Base-by-base conservation (phyloP, 768 basidiomycete genomes). In the Suillus placidus region DNA sequence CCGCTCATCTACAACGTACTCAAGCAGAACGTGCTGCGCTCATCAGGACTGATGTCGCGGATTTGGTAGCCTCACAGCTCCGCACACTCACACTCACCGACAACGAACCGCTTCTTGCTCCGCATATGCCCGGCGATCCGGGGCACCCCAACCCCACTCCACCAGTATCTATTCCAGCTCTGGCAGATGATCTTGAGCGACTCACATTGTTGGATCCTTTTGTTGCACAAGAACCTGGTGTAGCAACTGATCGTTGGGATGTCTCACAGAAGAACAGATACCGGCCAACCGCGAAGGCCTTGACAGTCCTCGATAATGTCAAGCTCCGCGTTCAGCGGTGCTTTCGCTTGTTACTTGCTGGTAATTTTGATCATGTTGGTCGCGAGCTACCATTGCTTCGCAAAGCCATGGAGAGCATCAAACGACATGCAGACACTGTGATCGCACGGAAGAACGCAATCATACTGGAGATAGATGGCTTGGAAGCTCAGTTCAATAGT, bases 131-230 rank as follows among this genome's bases (percentile, higher is more conserved):
- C 8, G 3, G 40, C 7, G 7, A 14, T 40, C 40, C 40, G 14
- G 40, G 8, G 40, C 40, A 40, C 40, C 40, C 40, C 40, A 40
- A 40, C 40, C 40, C 40, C 40, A 40, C 40, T 40, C 40, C 8
- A 40, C 40, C 40, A 40, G 40, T 40, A 40, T 40, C 40, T 40
- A 40, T 40, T 40, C 40, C 14, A 40, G 40, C 40, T 40, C 40
- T 40, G 40, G 40, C 8, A 40, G 40, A 40, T 40, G 62, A 60
- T 30, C 60, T 64, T n/a, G 56, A 63, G 13, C 45, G 13, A 54
- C 49, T 52, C 26, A 35, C 34, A 12, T 52, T 66, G 34, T 6
- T 47, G 14, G 23, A 52, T 65, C 38, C 20, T 37, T 37, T 37
- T 12, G 37, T 37, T 37, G 37, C 37, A 37, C 37, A 37, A 37